These are phyloP conservation scores for Aspergillus taichungensis DNA, from an alignment of 495 filamentous ascomycete species.

Conservation along the genomic window DNA sequence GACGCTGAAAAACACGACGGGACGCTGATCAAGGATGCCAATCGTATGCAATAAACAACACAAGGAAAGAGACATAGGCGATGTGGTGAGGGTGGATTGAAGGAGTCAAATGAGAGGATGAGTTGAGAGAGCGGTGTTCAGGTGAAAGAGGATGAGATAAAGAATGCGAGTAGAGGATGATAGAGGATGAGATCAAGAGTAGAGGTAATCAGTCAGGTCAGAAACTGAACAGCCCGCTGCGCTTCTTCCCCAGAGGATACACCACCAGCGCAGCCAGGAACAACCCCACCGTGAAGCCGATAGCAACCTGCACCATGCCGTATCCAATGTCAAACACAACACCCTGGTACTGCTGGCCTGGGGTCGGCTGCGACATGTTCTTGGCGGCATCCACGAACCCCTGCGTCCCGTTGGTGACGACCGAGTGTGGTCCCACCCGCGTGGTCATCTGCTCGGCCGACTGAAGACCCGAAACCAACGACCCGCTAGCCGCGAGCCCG, in stretches of 20 bases:
- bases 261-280: constrained; percentile 80
- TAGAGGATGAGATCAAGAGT: too few species aligned
- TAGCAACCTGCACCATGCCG: constrained; percentile 84
- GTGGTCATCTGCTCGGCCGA: constrained; percentile 70
- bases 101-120: too few species aligned
- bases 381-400: constrained; percentile 38
- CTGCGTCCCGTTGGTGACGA: constrained; percentile 41
- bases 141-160: not conserved
- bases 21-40: too few species aligned
- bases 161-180: not conserved
- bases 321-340: constrained; percentile 80
- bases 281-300: constrained; percentile 85
- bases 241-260: constrained; percentile 86
- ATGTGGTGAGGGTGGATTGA: too few species aligned
- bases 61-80: too few species aligned
- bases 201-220: constrained; percentile 35
- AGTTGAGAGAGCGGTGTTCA: too few species aligned
- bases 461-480: constrained; percentile 74
- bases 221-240: constrained; percentile 84
- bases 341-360: constrained; percentile 20
- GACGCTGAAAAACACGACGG: too few species aligned
- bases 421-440: constrained; percentile 35
- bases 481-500: constrained; percentile 77
- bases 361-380: constrained; percentile 19
- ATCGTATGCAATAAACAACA: too few species aligned